Evolutionary conservation across 805 yeast species (phyloP), one percentile per base, ranked within the genome.

Genomic region (Kodamaea sagamina): DNA sequence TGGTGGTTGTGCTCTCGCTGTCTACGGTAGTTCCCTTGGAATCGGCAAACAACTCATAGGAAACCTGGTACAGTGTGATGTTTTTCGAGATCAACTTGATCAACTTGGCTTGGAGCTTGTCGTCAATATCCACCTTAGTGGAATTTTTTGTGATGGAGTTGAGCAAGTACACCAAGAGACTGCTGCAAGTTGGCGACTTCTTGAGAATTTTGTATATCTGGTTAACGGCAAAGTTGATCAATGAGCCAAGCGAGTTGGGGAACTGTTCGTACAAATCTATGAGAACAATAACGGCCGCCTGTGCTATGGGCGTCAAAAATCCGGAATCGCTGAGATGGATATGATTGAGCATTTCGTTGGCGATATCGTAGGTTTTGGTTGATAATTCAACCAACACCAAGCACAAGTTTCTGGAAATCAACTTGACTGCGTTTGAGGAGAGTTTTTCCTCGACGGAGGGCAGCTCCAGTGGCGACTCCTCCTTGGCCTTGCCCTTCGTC

Each of bases 181-280:
- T 48, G 46, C 53, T 57, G 10, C 53, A 49, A 6, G 32, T 4
- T 2, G 72, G 63, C 32, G 41, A 48, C 37, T 67, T 70, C 55
- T 70, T 71, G 35, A 71, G 39, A 31, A 67, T 58, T 50, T 70
- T 70, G 47, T 71, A 68, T 26, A 67, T 57, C 42, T 64, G 71
- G n/a, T 52, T 49, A 9, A 62, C 54, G 4, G 72, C 55, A 47
- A 54, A 71, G 44, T 50, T 61, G 35, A 65, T 49, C 50, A 71
- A 61, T 3, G 74, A 61, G 8, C 65, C 58, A 36, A 69, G 52
- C 8, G 64, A 62, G 29, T 63, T 57, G 3, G 75, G 75, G 40
- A 54, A 68, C 1, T 53, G 41, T 32, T 69, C 72, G 51, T 64
- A 62, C 22, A 71, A 44, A 43, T 71, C 75, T 35, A 62, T 65